Conservation (phyloP, 257 asterid species). For the Solanum bulbocastanum region DNA sequence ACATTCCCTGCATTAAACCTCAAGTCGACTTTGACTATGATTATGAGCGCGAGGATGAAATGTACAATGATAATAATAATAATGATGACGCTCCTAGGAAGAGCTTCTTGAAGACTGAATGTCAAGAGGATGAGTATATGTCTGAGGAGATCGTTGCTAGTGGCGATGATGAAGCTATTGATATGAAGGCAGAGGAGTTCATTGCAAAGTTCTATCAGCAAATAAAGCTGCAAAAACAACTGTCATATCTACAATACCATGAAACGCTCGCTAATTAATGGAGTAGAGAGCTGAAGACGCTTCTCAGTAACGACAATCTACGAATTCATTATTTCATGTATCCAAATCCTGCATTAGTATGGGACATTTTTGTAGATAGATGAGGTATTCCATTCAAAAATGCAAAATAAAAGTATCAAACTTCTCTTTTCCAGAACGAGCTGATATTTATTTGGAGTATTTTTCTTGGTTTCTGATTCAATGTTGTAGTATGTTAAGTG, state of each 20-base stretch:
- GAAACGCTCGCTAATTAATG: conserved; percentile 6
- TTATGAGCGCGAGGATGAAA: background rate
- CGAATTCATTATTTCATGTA: background rate
- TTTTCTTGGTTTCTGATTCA: background rate
- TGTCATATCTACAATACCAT: conserved; percentile 17
- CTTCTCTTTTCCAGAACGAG: background rate
- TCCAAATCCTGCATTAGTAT: background rate
- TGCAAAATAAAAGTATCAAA: background rate
- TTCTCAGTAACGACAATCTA: background rate
- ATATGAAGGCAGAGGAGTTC: conserved; percentile 68
- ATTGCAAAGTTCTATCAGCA: conserved; percentile 64
- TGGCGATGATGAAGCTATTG: conserved; percentile 38
- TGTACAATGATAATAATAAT: background rate
- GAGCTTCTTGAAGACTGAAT: conserved; percentile 2
- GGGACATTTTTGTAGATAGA: background rate
- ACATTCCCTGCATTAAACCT: conserved; percentile 66
- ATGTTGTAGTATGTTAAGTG: background rate
- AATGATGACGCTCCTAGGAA: background rate
- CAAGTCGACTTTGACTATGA: conserved; percentile 46
- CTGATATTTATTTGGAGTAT: background rate
- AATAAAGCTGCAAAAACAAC: conserved; percentile 58
- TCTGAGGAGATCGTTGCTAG: background rate
- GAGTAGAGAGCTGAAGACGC: background rate
- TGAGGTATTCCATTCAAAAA: background rate
- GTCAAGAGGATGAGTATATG: background rate